These are phyloP conservation scores for Neohortaea acidophila DNA, from an alignment of 495 filamentous ascomycete genomes.

Conservation along the genomic window DNA sequence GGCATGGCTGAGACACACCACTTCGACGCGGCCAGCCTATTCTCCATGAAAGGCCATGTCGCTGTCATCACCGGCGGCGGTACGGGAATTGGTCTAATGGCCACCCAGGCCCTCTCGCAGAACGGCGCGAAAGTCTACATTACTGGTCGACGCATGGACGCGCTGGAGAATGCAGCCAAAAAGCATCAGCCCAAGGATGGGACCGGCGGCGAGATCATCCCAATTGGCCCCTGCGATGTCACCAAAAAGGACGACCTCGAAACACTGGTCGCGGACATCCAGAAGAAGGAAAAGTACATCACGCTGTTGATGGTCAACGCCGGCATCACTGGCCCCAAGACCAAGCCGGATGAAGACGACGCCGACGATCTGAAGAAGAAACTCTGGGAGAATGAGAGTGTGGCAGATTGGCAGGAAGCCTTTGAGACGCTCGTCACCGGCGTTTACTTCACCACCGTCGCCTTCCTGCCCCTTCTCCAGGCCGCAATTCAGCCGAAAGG, in stretches of 20 bases:
- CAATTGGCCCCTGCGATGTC: slow-evolving; percentile 30
- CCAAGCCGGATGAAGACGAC: slow-evolving; percentile 21
- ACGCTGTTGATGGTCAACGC: slow-evolving; percentile 25
- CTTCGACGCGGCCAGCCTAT: slow-evolving; percentile 40
- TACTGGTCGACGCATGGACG: slow-evolving; percentile 26
- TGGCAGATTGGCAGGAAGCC: slow-evolving; percentile 28
- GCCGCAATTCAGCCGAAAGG: slow-evolving; percentile 24
- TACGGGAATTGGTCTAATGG: slow-evolving; percentile 31
- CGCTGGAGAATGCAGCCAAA: slow-evolving; percentile 27
- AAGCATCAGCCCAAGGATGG: slow-evolving; percentile 21
- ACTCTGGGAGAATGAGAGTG: slow-evolving; percentile 29
- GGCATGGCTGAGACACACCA: slow-evolving; percentile 22
- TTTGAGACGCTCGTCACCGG: slow-evolving; percentile 29
- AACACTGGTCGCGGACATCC: slow-evolving; percentile 22
- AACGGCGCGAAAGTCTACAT: slow-evolving; percentile 34
- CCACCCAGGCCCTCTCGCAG: slow-evolving; percentile 29
- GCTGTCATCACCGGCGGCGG: slow-evolving; percentile 43
- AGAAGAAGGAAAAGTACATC: slow-evolving; percentile 27
- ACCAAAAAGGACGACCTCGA: slow-evolving; percentile 28
- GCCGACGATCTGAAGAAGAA: slow-evolving; percentile 25
- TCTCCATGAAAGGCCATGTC: slow-evolving; percentile 45
- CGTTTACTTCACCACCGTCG: slow-evolving; percentile 32
- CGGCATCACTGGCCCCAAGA: slow-evolving; percentile 27
- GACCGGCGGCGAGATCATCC: slow-evolving; percentile 26
- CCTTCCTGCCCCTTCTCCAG: slow-evolving; percentile 30